Evolutionary conservation across 192 early-diverging fungal species (phyloP).

Genomic region (Cladochytrium replicatum): DNA sequence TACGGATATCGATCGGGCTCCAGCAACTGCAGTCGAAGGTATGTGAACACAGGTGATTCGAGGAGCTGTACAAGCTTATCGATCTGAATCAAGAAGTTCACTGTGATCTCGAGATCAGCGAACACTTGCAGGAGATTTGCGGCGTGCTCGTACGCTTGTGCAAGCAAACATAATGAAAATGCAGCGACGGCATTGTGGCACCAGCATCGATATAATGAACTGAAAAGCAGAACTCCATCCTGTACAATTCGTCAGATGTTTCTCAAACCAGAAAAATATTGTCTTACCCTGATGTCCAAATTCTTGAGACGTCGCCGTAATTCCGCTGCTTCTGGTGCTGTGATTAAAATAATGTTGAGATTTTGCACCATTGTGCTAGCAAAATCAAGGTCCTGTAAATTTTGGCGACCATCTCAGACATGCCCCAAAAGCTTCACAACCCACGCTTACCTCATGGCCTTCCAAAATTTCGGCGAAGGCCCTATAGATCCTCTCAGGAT

Average conservation of each 20-base stretch:
- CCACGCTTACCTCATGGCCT: conserved; percentile 59
- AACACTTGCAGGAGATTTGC: conserved; percentile 71
- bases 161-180: conserved; percentile 85
- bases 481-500: conserved; percentile 86
- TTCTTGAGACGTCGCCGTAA: conserved; percentile 71
- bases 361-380: conserved; percentile 96
- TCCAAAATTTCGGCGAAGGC: conserved; percentile 82
- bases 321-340: conserved; percentile 80
- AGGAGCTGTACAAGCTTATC: conserved; percentile 97
- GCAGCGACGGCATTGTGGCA: conserved; percentile 92
- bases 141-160: conserved; percentile 95
- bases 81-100: conserved; percentile 87
- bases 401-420: no score
- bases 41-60: conserved; percentile 96
- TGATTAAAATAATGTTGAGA: conserved; percentile 91
- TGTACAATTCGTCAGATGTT: no score
- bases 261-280: no score
- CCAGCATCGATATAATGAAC: conserved; percentile 84
- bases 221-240: conserved; percentile 78
- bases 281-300: conserved; percentile 52
- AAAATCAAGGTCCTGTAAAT: conserved; percentile 79
- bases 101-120: conserved; percentile 89
- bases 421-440: no score
- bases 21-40: conserved; percentile 82
- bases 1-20: conserved; percentile 86